These are phyloP conservation scores for Castanea sativa DNA, from an alignment of 306 rosid species.

Conservation along the genomic window DNA sequence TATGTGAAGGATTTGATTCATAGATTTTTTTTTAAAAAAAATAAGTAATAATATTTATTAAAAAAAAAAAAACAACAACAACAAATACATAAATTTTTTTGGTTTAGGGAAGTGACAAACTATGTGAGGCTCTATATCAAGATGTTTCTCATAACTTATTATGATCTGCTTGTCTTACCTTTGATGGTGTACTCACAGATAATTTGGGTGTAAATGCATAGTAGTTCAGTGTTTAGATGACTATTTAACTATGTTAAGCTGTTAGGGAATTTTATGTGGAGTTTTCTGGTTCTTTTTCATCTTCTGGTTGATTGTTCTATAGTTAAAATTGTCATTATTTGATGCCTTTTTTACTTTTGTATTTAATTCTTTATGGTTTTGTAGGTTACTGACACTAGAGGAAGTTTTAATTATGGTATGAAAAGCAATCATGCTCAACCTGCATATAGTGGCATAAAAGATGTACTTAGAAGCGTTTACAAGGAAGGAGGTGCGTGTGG, in stretches of 20 bases:
- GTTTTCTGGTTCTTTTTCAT: not conserved
- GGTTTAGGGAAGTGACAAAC: not conserved
- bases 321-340: not conserved
- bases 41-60: no score
- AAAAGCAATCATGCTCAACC: conserved; percentile 44
- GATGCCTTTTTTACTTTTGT: conserved; percentile 9
- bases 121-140: not conserved
- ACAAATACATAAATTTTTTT: not conserved
- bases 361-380: conserved; percentile 1
- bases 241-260: not conserved
- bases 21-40: no score
- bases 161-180: no score
- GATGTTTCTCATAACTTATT: not conserved
- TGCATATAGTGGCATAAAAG: conserved; percentile 57
- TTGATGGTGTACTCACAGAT: no score
- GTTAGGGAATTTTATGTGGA: not conserved
- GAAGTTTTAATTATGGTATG: conserved; percentile 36
- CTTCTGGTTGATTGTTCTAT: not conserved
- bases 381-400: conserved; percentile 61
- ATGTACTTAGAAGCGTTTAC: conserved; percentile 69
- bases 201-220: not conserved
- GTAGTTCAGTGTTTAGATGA: not conserved
- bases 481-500: conserved; percentile 78
- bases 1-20: not conserved
- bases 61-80: no score